Base-by-base conservation (phyloP, 73 alveolate genomes). In the Paraurostyla sp. region DNA sequence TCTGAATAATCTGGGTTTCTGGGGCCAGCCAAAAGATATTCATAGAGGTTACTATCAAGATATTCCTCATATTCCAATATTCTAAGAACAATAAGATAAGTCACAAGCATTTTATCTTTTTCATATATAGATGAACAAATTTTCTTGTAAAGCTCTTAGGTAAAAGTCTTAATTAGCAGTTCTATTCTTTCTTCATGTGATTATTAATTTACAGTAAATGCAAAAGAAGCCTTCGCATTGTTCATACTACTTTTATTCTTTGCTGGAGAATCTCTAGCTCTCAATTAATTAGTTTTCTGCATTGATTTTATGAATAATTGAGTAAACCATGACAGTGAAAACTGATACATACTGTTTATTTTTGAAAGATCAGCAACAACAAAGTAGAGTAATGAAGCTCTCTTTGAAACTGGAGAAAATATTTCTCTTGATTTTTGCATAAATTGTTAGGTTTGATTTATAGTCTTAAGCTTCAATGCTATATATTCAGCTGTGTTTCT, bases 261-360 rank as follows among this genome's bases (percentile, higher is more conserved):
- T 42, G 11, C 15, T 11, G 16, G 4, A 33, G 80, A 41, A 36
- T 46, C n/a, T n/a, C n/a, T 32, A 0, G 87, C 49, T 29, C 30
- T 62, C 50, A 43, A 35, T 36, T 85, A 83, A 80, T 91, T 93
- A 13, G 93, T 94, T 18, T 76, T 92, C 68, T 89, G 65, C 69
- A 81, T 68, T 29, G 96, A 81, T 1, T 82, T 83, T 35, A 65
- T 57, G 83, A 86, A 94, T 18, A 94, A 52, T 27, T 91, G 80
- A 16, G 87, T 83, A 76, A 92, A 91, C 96, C 96, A 92, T 63
- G 94, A 96, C 36, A 98, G 91, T 57, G 98, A 92, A 92, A 97
- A 98, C 91, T 98, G 97, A 85, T 98, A 98, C 99, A 98, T 98
- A 11, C 96, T 93, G 84, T 98, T 99, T 48, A 97, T 94, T 81